These are phyloP conservation scores for Torulaspora indica DNA, from an alignment of 805 yeast genomes.

Conservation along the genomic window DNA sequence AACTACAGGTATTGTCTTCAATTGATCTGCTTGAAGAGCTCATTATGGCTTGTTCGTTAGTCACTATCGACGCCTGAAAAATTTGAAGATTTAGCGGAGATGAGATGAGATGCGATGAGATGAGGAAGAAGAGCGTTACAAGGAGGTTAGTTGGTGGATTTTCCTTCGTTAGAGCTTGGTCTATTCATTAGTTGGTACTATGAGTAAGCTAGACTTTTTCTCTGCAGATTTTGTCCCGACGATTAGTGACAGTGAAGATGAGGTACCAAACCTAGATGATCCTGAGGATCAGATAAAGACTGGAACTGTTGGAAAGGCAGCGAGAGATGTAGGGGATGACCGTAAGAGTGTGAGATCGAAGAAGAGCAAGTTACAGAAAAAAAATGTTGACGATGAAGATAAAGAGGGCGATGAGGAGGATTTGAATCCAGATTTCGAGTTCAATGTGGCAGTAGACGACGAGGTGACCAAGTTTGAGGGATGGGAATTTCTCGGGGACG, in stretches of 20 bases:
- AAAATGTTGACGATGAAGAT: conserved; percentile 34
- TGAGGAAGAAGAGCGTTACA: conserved; percentile 13
- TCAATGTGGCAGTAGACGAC: conserved; percentile 59
- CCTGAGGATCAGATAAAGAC: conserved; percentile 41
- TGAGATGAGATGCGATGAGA: conserved; percentile 24
- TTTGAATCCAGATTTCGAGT: conserved; percentile 69
- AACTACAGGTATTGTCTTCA: not conserved
- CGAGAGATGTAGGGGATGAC: conserved; percentile 20
- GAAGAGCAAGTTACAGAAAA: conserved; percentile 22
- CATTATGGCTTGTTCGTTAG: not conserved
- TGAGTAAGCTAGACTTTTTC: conserved; percentile 8
- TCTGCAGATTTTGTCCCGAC: conserved; percentile 55
- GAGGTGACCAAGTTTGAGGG: conserved; percentile 52
- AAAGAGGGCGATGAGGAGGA: conserved; percentile 55
- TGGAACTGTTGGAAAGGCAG: conserved; percentile 22
- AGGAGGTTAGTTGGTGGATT: not conserved
- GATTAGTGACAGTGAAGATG: conserved; percentile 72
- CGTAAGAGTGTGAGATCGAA: conserved; percentile 12
- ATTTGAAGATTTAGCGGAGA: conserved; percentile 2
- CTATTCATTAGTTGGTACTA: not conserved
- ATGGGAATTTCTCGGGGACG: conserved; percentile 70
- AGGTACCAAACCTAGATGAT: conserved; percentile 49
- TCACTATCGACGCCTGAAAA: conserved; percentile 4
- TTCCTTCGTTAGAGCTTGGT: not conserved
- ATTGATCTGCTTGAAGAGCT: not conserved